Evolutionary conservation across 1,284 basidiomycete species (phyloP).

Genomic region (Gomphus sp.): DNA sequence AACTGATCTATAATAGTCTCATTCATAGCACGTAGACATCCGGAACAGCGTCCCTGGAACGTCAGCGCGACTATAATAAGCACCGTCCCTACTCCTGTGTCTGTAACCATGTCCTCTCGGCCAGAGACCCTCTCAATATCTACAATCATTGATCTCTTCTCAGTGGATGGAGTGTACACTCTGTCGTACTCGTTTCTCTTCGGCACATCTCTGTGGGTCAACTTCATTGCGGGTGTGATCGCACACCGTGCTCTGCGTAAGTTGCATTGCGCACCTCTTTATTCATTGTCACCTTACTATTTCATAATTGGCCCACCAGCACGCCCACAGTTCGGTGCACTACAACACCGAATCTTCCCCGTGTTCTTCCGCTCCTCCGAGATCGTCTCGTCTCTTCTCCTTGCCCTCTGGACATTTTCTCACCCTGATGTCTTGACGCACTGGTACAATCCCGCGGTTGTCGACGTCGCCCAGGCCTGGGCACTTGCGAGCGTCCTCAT

Average conservation of each 20-base stretch:
- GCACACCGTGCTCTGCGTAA: constrained; percentile 47
- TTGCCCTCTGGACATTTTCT: constrained; percentile 52
- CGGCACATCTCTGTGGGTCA: constrained; percentile 62
- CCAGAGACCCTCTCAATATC: constrained; percentile 27
- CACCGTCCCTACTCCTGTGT: no score
- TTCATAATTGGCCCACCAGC: constrained; percentile 26
- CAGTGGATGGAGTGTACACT: constrained; percentile 40
- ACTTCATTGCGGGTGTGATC: constrained; percentile 60
- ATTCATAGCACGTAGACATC: no score
- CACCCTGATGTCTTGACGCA: constrained; percentile 55
- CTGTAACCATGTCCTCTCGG: background rate
- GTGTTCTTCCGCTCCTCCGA: constrained; percentile 65
- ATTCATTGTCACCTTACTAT: background rate
- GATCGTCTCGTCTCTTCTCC: constrained; percentile 42
- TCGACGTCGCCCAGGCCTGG: constrained; percentile 67
- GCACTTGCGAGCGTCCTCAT: constrained; percentile 42
- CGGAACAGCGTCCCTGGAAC: no score
- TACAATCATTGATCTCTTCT: constrained; percentile 32
- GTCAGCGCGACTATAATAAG: no score
- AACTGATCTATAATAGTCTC: no score
- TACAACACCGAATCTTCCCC: constrained; percentile 70
- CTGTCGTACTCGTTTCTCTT: constrained; percentile 52
- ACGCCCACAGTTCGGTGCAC: constrained; percentile 62
- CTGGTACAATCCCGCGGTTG: constrained; percentile 35
- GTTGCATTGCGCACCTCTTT: constrained; percentile 16